phyloP scores from a whole-genome alignment of 2,329 filamentous ascomycete species.

The Fusarium chlamydosporum region DNA sequence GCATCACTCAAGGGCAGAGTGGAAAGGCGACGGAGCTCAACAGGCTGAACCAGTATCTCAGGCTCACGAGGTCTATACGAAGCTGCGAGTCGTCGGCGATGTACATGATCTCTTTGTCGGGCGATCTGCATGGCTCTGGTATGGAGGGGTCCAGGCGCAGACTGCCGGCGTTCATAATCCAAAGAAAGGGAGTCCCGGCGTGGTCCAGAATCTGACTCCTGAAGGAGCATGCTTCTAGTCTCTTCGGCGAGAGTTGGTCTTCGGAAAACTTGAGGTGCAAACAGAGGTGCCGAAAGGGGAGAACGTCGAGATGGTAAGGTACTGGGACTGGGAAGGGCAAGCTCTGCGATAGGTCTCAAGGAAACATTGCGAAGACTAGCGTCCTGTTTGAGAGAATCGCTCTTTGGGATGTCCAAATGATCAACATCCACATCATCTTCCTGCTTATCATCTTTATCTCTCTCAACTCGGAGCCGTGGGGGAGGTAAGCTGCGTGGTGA shows the following conservation, averaged over 20 bases:
- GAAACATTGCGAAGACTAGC: slow-evolving; percentile 23
- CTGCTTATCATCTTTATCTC: slow-evolving; percentile 36
- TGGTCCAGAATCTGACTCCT: slow-evolving; percentile 17
- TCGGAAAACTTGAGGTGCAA: slow-evolving; percentile 20
- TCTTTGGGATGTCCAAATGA: slow-evolving; percentile 24
- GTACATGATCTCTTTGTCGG: slow-evolving; percentile 45
- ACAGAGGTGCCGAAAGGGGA: slow-evolving; percentile 45
- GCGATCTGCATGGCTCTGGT: slow-evolving; percentile 46
- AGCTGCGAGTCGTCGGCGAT: slow-evolving; percentile 35
- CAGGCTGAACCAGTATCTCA: slow-evolving; percentile 49
- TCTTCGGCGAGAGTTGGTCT: slow-evolving; percentile 43
- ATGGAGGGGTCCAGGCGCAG: slow-evolving; percentile 37
- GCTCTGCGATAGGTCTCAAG: slow-evolving; percentile 37
- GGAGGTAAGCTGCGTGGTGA: slow-evolving; percentile 41
- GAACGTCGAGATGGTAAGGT: slow-evolving; percentile 26
- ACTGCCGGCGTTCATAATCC: slow-evolving; percentile 40
- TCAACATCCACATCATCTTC: slow-evolving; percentile 40
- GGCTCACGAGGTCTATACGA: slow-evolving; percentile 35
- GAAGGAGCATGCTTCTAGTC: slow-evolving; percentile 37
- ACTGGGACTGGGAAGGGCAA: slow-evolving; percentile 22
- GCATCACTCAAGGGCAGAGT: slow-evolving; percentile 26
- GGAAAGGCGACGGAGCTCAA: slow-evolving; percentile 45
- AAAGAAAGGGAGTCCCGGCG: not conserved
- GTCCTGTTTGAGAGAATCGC: slow-evolving; percentile 25
- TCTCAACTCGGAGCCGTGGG: slow-evolving; percentile 37